Conservation (phyloP, 176 grass and related monocot genomes). For the Cenchrus americanus region DNA sequence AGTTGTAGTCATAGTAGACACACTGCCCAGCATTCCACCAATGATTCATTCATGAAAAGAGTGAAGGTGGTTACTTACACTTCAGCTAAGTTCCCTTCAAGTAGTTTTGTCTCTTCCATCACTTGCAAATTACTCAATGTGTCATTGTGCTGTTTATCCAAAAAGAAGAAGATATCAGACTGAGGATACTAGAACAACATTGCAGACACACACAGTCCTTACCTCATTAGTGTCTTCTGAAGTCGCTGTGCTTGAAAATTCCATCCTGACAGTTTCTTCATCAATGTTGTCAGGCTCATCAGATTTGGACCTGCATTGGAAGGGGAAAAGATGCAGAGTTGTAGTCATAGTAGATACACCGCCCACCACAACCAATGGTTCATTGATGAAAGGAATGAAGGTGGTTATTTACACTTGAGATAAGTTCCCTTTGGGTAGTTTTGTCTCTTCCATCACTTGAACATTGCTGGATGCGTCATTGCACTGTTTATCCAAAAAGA, state of each 20-base stretch:
- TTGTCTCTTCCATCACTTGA: not conserved
- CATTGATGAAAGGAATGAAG: constrained; percentile 15
- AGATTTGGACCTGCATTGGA: constrained; percentile 33
- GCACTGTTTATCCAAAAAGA: not conserved
- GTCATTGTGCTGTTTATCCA: constrained; percentile 20
- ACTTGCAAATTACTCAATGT: not conserved
- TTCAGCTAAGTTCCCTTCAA: constrained; percentile 36
- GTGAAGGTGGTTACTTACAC: constrained; percentile 30
- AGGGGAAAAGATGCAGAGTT: not conserved
- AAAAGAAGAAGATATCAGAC: constrained; percentile 29
- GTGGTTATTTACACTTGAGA: constrained; percentile 39
- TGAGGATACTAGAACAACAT: constrained; percentile 19
- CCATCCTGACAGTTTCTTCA: not conserved
- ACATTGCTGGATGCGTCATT: constrained; percentile 13
- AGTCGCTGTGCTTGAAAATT: constrained; percentile 19
- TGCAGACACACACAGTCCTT: not conserved
- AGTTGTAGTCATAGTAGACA: not conserved
- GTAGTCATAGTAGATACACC: not conserved
- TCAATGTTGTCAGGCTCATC: constrained; percentile 29
- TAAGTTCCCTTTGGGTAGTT: constrained; percentile 20
- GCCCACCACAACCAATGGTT: not conserved
- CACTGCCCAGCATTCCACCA: not conserved
- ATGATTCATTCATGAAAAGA: not conserved
- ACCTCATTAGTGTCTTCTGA: constrained; percentile 41
- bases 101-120: not conserved